phyloP scores from a whole-genome alignment of 1,284 basidiomycete genomes.

The Malassezia obtusa region DNA sequence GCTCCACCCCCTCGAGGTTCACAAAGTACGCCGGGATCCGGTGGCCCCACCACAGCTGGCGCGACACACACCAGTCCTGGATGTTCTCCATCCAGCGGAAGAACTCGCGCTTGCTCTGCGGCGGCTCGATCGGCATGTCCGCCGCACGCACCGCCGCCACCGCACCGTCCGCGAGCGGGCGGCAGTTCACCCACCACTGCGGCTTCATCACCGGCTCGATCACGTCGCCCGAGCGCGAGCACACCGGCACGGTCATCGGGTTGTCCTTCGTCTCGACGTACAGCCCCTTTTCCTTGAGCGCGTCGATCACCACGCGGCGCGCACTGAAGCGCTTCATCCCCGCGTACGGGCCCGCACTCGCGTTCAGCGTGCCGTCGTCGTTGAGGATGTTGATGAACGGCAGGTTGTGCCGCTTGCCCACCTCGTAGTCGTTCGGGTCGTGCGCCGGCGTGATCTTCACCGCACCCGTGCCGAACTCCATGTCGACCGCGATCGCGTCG shows the following conservation, averaged over 20 bases:
- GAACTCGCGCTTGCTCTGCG: conserved; percentile 84
- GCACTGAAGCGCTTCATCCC: conserved; percentile 78
- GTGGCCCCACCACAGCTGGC: conserved; percentile 99
- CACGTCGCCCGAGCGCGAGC: conserved; percentile 61
- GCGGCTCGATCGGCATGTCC: conserved; percentile 60
- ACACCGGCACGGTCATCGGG: conserved; percentile 47
- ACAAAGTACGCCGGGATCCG: conserved; percentile 91
- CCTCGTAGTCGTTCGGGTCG: conserved; percentile 94
- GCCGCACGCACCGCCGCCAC: conserved; percentile 62
- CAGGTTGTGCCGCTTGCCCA: conserved; percentile 76
- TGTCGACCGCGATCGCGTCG: conserved; percentile 79
- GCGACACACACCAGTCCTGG: conserved; percentile 98
- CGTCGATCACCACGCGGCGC: conserved; percentile 71
- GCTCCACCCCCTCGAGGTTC: conserved; percentile 66
- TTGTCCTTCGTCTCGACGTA: conserved; percentile 81
- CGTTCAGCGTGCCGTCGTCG: conserved; percentile 93
- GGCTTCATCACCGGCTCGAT: conserved; percentile 95
- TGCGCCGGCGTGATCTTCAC: conserved; percentile 99
- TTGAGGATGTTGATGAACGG: conserved; percentile 93
- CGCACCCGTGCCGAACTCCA: conserved; percentile 93
- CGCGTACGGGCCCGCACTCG: conserved; percentile 74
- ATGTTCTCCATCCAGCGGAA: conserved; percentile 91
- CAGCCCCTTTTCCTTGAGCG: conserved; percentile 72
- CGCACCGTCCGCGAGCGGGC: conserved; percentile 66
- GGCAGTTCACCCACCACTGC: conserved; percentile 98